These are phyloP conservation scores for Colletotrichum brevisporum DNA, from an alignment of 2,329 filamentous ascomycete species.

Conservation along the genomic window DNA sequence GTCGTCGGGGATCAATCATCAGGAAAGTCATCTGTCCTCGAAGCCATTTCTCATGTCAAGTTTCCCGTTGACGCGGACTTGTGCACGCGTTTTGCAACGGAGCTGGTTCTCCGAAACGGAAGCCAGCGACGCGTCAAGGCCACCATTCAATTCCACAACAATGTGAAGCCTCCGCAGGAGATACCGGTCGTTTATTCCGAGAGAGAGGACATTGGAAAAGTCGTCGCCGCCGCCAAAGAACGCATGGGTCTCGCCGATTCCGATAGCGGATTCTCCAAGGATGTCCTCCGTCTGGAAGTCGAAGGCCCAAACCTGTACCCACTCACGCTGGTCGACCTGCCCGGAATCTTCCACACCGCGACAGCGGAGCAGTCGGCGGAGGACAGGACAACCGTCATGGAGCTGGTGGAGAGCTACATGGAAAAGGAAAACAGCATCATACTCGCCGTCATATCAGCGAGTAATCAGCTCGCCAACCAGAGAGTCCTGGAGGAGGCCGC, in stretches of 20 bases:
- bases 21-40: slow-evolving; percentile 76
- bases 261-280: slow-evolving; percentile 56
- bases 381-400: slow-evolving; percentile 51
- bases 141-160: slow-evolving; percentile 56
- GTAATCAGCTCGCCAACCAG: slow-evolving; percentile 65
- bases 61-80: slow-evolving; percentile 69
- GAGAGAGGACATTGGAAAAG: slow-evolving; percentile 56
- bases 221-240: slow-evolving; percentile 67
- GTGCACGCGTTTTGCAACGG: slow-evolving; percentile 74
- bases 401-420: slow-evolving; percentile 67
- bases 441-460: slow-evolving; percentile 66
- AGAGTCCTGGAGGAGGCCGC: slow-evolving; percentile 61
- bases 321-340: slow-evolving; percentile 69
- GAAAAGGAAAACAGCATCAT: slow-evolving; percentile 70
- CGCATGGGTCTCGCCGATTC: slow-evolving; percentile 60
- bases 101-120: slow-evolving; percentile 66
- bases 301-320: slow-evolving; percentile 58
- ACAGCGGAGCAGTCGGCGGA: slow-evolving; percentile 50
- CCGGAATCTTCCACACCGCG: slow-evolving; percentile 57
- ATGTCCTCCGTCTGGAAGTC: slow-evolving; percentile 63
- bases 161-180: slow-evolving; percentile 41
- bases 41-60: slow-evolving; percentile 73
- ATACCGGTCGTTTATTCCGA: slow-evolving; percentile 48
- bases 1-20: slow-evolving; percentile 73
- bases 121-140: slow-evolving; percentile 54